Percentiles rank a stretch among this genome's conserved stretches.
phyloP scores from a whole-genome alignment of 768 basidiomycete species.

The Boletus patriciae region DNA sequence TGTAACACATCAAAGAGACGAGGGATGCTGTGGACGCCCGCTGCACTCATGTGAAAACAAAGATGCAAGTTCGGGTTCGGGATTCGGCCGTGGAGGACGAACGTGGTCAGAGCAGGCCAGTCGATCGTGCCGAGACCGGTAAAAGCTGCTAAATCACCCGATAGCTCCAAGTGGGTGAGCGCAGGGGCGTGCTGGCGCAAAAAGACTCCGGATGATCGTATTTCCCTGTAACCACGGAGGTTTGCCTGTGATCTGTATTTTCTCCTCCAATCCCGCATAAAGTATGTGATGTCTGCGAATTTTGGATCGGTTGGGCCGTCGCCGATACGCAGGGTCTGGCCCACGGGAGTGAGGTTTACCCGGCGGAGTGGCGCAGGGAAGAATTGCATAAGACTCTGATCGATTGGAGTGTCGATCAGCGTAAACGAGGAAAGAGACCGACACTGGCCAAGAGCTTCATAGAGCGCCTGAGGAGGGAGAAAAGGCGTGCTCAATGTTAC shows the following conservation, averaged over 20 bases:
- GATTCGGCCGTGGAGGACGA: conserved; percentile 33
- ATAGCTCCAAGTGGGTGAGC: conserved; percentile 33
- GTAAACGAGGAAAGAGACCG: conserved; percentile 27
- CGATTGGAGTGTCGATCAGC: conserved; percentile 36
- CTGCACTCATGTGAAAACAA: conserved; percentile 14
- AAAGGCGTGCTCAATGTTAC: conserved; percentile 35
- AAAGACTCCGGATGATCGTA: conserved; percentile 31
- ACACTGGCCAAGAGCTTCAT: conserved; percentile 30
- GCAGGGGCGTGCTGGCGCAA: conserved; percentile 31
- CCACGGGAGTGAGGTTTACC: conserved; percentile 33
- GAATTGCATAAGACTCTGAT: conserved; percentile 35
- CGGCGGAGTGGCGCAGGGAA: conserved; percentile 26
- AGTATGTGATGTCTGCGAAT: conserved; percentile 34
- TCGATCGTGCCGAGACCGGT: conserved; percentile 30
- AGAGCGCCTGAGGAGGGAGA: conserved; percentile 32
- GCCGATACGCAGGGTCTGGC: conserved; percentile 36
- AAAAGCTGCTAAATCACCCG: conserved; percentile 31
- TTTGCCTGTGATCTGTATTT: conserved; percentile 35
- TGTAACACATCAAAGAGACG: conserved; percentile 30
- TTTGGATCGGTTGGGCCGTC: conserved; percentile 35
- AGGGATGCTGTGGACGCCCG: neutral
- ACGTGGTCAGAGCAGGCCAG: conserved; percentile 32
- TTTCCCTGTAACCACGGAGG: conserved; percentile 31
- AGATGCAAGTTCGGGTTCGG: conserved; percentile 18
- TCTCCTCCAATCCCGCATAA: conserved; percentile 37